Evolutionary conservation across 306 rosid species (phyloP), one percentile per base, ranked within the genome.

Genomic region (Fragaria ananassa): DNA sequence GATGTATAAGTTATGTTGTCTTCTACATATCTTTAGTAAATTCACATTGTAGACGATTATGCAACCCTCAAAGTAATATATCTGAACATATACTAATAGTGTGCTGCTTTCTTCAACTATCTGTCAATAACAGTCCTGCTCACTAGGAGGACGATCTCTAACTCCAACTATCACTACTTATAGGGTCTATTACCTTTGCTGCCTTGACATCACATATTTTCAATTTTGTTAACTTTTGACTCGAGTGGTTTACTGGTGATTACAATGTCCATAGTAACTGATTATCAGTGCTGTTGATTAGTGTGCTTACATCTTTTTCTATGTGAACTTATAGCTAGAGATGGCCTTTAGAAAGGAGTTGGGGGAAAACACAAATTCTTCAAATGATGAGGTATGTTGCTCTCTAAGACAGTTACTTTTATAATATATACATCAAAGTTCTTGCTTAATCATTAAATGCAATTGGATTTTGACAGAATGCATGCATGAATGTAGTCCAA

Each of bases 261-360:
- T 62, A 62, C n/a, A 29, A 14, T 62, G 18, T 62, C 10, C 14
- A 12, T 37, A 25, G 14, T 29, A 61, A 71, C 56, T 3, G n/a
- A 35, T 53, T 72, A 13, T 17, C 69, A 15, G 11, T 73, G 21
- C 49, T 57, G 27, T 27, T 74, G 47, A 42, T 18, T 76, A 70
- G 65, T 80, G 68, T 62, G n/a, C 64, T 79, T 29, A 49, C 70
- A 9, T 75, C 74, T 82, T 68, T 41, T 83, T 72, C 9, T 80
- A 35, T 78, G 76, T 71, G 71, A 76, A 63, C 75, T 69, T 78
- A 71, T 88, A 95, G 97, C 86, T 92, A 88, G 97, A 95, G 86
- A 82, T 92, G 83, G 87, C 87, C 80, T 88, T 90, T 76, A 84
- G 89, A 85, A 89, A 72, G 79, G 97, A 95, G 83, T 84, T 82